Evolutionary conservation across 306 rosid species (phyloP), one percentile per base, ranked within the genome.

Genomic region (Pterocarpus macrocarpus): DNA sequence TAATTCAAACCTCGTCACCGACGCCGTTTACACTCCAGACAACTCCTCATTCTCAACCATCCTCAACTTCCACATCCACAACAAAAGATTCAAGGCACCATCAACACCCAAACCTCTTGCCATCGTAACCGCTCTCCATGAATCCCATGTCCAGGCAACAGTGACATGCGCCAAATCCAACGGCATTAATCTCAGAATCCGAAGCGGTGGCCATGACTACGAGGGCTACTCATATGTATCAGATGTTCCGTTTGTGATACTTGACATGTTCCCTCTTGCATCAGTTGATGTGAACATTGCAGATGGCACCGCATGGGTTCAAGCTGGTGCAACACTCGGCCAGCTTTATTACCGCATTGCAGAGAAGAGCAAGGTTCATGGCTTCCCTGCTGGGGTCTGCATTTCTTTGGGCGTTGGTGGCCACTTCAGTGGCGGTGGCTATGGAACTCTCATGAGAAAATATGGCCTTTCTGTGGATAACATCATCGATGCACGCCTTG

Each of bases 371-470:
- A 8, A 13, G 0, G 53, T 55, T 0, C 70, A 58, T 72, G 87
- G 72, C 0, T 86, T 86, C 65, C 92, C 97, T 0, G 89, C 88
- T 0, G 94, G 98, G 7, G 63, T 90, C 2, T 86, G 97, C 8
- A 33, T 71, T 22, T 44, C 91, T 1, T 45, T 94, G 2, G 97
- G 94, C 2, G 57, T 71, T 2, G 97, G 97, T 4, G 97, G 98
- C 0, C 97, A 94, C 38, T 14, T 92, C n/a, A 86, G 90, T 22
- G 94, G 94, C 2, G 97, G 97, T 17, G 98, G 98, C 0, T 92
- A 94, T 30, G 97, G 98, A 0, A 91, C 81, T 69, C n/a, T 94
- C 85, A 33, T 94, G 84, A 88, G 97, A 77, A 94, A 91, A 72
- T 87, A 83, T 72, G 97, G 98, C 10, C 90, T 92, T 32, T 79